Base-by-base conservation (phyloP, 2,329 filamentous ascomycete species). In the Akanthomyces lecanii region DNA sequence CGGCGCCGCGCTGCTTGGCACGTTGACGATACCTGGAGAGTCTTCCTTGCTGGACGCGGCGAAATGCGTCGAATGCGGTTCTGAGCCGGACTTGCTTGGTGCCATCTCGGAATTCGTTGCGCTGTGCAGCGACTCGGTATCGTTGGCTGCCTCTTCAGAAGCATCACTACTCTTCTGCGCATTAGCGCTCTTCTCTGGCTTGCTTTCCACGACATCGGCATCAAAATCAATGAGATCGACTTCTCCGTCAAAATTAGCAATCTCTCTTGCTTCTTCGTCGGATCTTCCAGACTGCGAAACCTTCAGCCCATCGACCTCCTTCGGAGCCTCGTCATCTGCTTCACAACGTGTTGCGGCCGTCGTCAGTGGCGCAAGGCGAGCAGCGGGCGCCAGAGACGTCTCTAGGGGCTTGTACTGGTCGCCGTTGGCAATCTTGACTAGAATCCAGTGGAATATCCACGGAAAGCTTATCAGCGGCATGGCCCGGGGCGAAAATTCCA, bases 381-480 rank as follows among this genome's bases (percentile, higher is more conserved):
- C 18, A 1, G 47, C 54, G 3, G 51, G 25, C 7, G 52, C 57
- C 52, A 62, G 21, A 5, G 28, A 58, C 11, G 45, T 53, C 54
- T 62, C 7, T 2, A 12, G 18, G 18, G 67, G 68, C 30, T 69
- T 66, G 52, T 69, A 68, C n/a, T 60, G 65, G 18, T 65, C 66
- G 3, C 71, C 69, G n/a, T 67, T 66, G 5, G 70, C 74, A 36
- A 77, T 69, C 16, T 73, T 70, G 44, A 73, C 70, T 67, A 77
- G 66, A 33, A 92, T 84, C 51, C 83, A 81, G 14, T 87, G 81
- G 66, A 98, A 96, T 2, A 98, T 79, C 95, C 95, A 99, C 0
- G 95, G 94, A 69, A 97, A 98, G 64, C 89, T 95, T 69, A 97
- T 95, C 10, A 98, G 78, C 0, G 95, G 94, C 81, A 2, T 79